Base-by-base conservation (phyloP, 1,284 basidiomycete genomes). In the Phellopilus nigrolimitatus region DNA sequence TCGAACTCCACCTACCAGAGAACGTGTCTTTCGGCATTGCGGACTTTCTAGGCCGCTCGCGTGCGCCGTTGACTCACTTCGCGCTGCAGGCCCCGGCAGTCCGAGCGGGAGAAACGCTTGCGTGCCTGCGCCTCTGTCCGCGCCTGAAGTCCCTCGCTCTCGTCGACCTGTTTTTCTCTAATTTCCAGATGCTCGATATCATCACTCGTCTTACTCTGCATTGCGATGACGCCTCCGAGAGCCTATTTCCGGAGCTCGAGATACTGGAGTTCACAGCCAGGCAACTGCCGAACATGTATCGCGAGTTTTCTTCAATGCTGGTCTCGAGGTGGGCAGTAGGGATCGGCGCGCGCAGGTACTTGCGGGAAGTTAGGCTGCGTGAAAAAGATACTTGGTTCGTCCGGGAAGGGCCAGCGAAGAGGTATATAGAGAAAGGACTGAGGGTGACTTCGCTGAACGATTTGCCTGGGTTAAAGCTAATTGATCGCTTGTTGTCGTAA, bases 371-470 rank as follows among this genome's bases (percentile, higher is more conserved):
- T 7, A 43, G 41, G 27, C 10, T 43, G 41, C 22, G 41, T n/a
- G 25, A 43, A 25, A 22, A 43, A 25, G 41, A 43, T 28, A 43
- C 41, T 8, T 43, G 41, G 41, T 43, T 43, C 19, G 10, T 40
- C n/a, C 8, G 13, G 4, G 25, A 17, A n/a, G 8, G 4, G 27
- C 15, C 13, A 9, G 25, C 30, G 15, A 24, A 15, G 27, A 43
- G 19, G 41, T 28, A 25, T 30, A n/a, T 43, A 4, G 25, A 43
- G 41, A 17, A 43, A 30, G 41, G 41, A 4, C 41, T 43, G 2
- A 6, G 22, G 15, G 7, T 43, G 10, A 15, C 15, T 43, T 13
- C 25, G 15, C 5, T 28, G 10, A 25, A 43, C 13, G 19, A 28
- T 13, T 43, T 27, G 12, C 30, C 12, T 17, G 25, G 15, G 13